Conservation (phyloP, 768 basidiomycete genomes). For the Crucibulum laeve region DNA sequence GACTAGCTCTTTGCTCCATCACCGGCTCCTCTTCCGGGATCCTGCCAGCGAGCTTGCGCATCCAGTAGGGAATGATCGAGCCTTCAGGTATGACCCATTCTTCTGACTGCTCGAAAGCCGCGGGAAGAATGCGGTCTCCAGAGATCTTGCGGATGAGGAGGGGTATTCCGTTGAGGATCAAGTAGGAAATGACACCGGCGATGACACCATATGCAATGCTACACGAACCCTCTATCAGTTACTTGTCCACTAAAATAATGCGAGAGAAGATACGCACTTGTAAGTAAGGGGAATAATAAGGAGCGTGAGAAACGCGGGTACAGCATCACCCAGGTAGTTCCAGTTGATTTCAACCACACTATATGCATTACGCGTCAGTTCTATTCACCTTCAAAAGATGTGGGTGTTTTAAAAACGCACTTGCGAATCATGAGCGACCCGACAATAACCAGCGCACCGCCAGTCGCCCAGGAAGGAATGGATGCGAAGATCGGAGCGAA, state of each 20-base stretch:
- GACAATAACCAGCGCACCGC: conserved; percentile 79
- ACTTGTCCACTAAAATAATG: not conserved
- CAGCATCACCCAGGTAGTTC: conserved; percentile 83
- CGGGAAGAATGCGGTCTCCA: conserved; percentile 58
- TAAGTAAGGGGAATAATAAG: conserved; percentile 75
- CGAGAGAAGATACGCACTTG: conserved; percentile 44
- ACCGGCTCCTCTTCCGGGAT: not conserved
- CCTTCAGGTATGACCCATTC: conserved; percentile 72
- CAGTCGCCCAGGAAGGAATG: conserved; percentile 85
- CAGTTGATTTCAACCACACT: conserved; percentile 85
- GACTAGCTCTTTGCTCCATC: not conserved
- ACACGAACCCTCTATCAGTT: conserved; percentile 1
- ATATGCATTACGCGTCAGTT: conserved; percentile 1
- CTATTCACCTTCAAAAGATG: not conserved
- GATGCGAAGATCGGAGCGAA: conserved; percentile 88
- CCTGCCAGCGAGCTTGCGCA: conserved; percentile 23
- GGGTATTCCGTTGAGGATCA: conserved; percentile 70
- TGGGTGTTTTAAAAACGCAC: conserved; percentile 26
- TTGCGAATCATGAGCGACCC: conserved; percentile 90
- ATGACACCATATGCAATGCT: conserved; percentile 92
- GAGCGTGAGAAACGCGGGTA: conserved; percentile 81
- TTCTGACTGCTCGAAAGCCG: conserved; percentile 61
- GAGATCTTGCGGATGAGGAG: conserved; percentile 50
- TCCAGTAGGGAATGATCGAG: conserved; percentile 62
- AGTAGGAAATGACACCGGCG: conserved; percentile 66